These are phyloP conservation scores for Carex scoparia DNA, from an alignment of 176 grass and related monocot genomes.

Conservation along the genomic window DNA sequence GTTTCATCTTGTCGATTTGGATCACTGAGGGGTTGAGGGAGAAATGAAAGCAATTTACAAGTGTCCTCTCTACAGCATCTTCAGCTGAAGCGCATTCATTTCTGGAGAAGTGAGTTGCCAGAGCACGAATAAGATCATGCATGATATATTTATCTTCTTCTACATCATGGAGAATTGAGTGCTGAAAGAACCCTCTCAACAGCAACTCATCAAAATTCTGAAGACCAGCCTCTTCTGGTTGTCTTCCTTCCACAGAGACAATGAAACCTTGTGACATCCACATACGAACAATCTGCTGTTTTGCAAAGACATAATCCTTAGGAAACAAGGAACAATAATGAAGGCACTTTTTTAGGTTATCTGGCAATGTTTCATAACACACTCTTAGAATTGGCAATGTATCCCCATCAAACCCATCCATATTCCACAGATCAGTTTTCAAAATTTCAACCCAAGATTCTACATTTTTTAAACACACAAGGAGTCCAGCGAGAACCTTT, in stretches of 20 bases:
- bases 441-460: too few relatives aligned
- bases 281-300: conserved; percentile 11
- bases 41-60: too few relatives aligned
- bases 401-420: background rate
- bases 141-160: conserved; percentile 28
- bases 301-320: conserved; percentile 23
- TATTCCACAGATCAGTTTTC: background rate
- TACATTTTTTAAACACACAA: background rate
- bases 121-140: conserved; percentile 29
- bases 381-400: background rate
- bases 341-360: conserved; percentile 28
- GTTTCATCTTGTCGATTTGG: too few relatives aligned
- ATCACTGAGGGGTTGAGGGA: too few relatives aligned
- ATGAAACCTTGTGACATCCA: conserved; percentile 42
- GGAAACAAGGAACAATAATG: conserved; percentile 33
- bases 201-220: conserved; percentile 32
- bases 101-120: conserved; percentile 17
- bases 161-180: background rate
- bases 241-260: background rate
- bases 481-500: background rate
- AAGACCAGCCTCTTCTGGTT: conserved; percentile 16
- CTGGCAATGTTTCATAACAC: conserved; percentile 7
- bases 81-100: background rate
- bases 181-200: conserved; percentile 32
- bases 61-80: background rate